Percentiles rank a stretch among this genome's conserved stretches.
phyloP scores from a whole-genome alignment of 805 yeast species.

The Ogataea angusta region DNA sequence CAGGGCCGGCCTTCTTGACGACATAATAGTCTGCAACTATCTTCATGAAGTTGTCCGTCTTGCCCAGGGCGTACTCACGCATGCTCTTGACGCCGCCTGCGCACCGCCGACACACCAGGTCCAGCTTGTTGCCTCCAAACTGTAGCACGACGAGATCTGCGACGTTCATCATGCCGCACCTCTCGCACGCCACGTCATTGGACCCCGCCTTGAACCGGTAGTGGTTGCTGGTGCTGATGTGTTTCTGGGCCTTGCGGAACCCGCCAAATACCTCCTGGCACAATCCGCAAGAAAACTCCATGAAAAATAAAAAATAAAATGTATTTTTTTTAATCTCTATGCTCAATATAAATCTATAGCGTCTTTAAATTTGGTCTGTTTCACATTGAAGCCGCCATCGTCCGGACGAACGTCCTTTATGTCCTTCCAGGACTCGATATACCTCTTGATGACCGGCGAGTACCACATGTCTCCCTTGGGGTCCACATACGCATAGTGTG shows the following conservation, averaged over 20 bases:
- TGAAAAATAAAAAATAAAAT: background rate
- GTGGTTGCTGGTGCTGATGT: conserved; percentile 5
- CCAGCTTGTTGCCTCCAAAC: conserved; percentile 5
- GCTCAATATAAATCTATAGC: conserved; percentile 4
- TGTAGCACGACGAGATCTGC: conserved; percentile 7
- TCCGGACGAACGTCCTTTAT: conserved; percentile 14
- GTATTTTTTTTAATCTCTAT: background rate
- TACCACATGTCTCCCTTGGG: conserved; percentile 47
- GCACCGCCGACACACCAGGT: conserved; percentile 6
- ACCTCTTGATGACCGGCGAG: conserved; percentile 38
- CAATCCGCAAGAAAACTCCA: conserved; percentile 8
- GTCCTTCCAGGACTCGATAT: conserved; percentile 36
- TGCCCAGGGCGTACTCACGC: conserved; percentile 4
- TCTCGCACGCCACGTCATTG: conserved; percentile 3
- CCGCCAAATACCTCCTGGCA: conserved; percentile 11
- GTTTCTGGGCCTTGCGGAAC: conserved; percentile 8
- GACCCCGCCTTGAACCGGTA: conserved; percentile 1
- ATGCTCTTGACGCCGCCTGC: background rate
- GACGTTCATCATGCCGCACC: conserved; percentile 9
- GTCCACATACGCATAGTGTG: conserved; percentile 59
- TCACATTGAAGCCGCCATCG: conserved; percentile 20
- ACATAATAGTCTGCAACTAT: conserved; percentile 4
- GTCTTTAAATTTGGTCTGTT: conserved; percentile 20
- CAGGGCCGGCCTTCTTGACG: conserved; percentile 1
- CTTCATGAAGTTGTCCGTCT: conserved; percentile 8